Percentiles rank a stretch among this genome's conserved stretches.
Conservation (phyloP, 164 flowering plant species). For the Magnolia kwangsiensis region DNA sequence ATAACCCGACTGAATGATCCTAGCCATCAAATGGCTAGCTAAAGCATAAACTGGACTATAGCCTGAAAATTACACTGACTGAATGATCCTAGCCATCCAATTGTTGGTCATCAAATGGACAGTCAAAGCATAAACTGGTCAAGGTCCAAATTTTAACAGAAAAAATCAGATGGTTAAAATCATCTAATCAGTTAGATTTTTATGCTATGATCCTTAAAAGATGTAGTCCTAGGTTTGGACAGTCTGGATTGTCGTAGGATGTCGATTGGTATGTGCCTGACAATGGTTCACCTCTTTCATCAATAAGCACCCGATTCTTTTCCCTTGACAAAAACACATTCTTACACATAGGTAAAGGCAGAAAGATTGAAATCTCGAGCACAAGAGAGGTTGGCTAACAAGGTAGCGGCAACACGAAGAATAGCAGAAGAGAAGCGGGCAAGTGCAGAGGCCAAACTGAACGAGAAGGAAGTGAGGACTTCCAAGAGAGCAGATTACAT, state of each 20-base stretch:
- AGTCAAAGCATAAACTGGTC: too few relatives aligned
- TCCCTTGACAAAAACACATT: background rate
- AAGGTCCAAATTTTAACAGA: too few relatives aligned
- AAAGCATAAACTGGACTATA: too few relatives aligned
- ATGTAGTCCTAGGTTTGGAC: background rate
- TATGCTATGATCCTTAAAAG: too few relatives aligned
- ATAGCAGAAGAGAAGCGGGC: slow-evolving; percentile 87
- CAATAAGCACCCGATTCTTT: background rate
- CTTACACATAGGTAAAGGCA: slow-evolving; percentile 57
- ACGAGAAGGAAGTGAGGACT: slow-evolving; percentile 69
- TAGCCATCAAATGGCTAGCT: too few relatives aligned
- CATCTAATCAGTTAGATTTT: too few relatives aligned
- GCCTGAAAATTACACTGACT: too few relatives aligned
- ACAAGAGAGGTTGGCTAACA: slow-evolving; percentile 70
- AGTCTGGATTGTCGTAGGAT: background rate
- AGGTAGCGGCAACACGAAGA: slow-evolving; percentile 69
- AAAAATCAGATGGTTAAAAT: too few relatives aligned
- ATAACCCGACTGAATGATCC: too few relatives aligned
- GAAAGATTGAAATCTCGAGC: slow-evolving; percentile 84
- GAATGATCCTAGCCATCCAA: too few relatives aligned
- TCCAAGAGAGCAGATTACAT: slow-evolving; percentile 88
- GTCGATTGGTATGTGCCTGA: background rate
- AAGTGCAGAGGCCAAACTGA: slow-evolving; percentile 80
- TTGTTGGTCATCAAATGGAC: too few relatives aligned
- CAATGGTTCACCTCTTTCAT: background rate